Evolutionary conservation across 169 alveolate genomes (phyloP), one percentile per base, ranked within the genome.

Genomic region (Toxoplasma gondii): DNA sequence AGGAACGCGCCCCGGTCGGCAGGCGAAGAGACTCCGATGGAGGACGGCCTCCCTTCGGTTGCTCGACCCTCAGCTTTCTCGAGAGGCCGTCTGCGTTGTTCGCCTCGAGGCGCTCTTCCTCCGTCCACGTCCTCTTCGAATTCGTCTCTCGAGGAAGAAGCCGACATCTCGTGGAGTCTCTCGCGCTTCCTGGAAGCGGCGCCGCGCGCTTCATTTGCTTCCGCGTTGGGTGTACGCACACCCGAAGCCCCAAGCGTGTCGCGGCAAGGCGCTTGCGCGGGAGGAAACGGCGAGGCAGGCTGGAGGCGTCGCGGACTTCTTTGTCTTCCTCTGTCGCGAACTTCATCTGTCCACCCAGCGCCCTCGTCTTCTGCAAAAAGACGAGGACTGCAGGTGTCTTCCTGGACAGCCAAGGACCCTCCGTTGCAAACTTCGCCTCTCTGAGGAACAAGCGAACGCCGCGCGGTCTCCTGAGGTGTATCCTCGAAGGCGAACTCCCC

Each of bases 351-450:
- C 31, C 22, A n/a, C 84, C 7, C 84, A 27, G 17, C 84, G 10
- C 44, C 84, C 84, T 74, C 84, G 44, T n/a, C 84, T n/a, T 36
- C 84, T 16, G 2, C 84, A n/a, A 74, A 74, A 1, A 74, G 84
- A 31, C 27, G 84, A 31, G n/a, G 84, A 36, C 24, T n/a, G 84
- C 24, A 10, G 74, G n/a, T 12, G 34, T 1, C n/a, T 19, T 64
- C 31, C 31, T 4, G 74, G 22, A 31, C n/a, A 10, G 74, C 4
- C 31, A 64, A 4, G 74, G 34, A 31, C 7, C 22, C 29, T 64
- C 12, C 58, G 4, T 12, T 49, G 22, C 58, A 7, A 12, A 49
- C 58, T 12, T 12, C 22, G 22, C 12, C 58, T 49, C 58, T 49
- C 58, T 49, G 58, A 49, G 58, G 4, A 12, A 49, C 58, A 7